Conservation (phyloP, 345 rosid genomes). For the Pugionium cornutum region DNA sequence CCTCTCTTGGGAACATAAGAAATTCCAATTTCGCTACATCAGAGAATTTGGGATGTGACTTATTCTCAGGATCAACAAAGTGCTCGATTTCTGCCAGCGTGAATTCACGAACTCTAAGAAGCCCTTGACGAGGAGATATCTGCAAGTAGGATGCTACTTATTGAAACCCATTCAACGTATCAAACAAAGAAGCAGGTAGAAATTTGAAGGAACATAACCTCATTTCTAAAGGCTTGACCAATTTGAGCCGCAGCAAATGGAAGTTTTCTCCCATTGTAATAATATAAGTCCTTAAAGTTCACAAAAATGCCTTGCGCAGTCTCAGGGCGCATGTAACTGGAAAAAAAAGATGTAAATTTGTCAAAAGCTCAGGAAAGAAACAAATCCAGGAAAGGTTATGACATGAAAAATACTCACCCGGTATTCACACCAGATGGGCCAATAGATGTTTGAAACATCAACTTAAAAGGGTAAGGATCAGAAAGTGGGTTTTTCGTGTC, state of each 20-base stretch:
- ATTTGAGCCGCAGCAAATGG: constrained; percentile 99
- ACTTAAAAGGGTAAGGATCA: constrained; percentile 86
- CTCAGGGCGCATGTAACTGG: constrained; percentile 96
- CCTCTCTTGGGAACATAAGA: constrained; percentile 89
- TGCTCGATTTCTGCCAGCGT: constrained; percentile 96
- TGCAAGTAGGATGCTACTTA: constrained; percentile 30
- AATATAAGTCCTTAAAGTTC: constrained; percentile 82
- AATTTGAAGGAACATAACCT: constrained; percentile 49
- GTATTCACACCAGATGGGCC: constrained; percentile 86
- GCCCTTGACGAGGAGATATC: constrained; percentile 99
- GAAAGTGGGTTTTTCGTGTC: constrained; percentile 84
- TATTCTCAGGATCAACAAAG: constrained; percentile 94
- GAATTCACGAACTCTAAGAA: constrained; percentile 89
- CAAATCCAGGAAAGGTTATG: not conserved
- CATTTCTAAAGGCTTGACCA: constrained; percentile 97
- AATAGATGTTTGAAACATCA: constrained; percentile 97
- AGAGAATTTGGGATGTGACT: constrained; percentile 80
- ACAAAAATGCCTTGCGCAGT: constrained; percentile 99
- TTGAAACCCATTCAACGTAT: not conserved
- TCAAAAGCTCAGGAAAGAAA: not conserved
- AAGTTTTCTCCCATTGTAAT: constrained; percentile 87
- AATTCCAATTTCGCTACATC: constrained; percentile 71
- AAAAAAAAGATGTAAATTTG: not conserved
- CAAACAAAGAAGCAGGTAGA: constrained; percentile 4
- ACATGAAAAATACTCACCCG: constrained; percentile 54